phyloP scores from a whole-genome alignment of 2,329 filamentous ascomycete species.

The Parastagonospora avenae region DNA sequence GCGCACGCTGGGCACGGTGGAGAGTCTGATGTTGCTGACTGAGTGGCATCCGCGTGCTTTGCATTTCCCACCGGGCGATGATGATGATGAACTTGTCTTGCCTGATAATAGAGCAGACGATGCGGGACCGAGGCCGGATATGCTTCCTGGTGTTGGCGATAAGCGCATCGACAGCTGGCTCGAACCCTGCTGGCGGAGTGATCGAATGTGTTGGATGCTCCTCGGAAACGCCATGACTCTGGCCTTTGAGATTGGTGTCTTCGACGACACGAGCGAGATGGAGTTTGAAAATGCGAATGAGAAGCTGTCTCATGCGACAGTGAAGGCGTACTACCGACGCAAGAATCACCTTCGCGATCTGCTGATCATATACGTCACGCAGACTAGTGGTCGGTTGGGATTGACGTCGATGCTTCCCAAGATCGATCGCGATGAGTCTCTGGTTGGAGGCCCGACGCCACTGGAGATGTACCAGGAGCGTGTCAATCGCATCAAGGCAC shows the following conservation, averaged over 20 bases:
- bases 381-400: slow-evolving; percentile 89
- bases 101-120: slow-evolving; percentile 69
- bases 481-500: slow-evolving; percentile 41
- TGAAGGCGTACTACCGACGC: slow-evolving; percentile 76
- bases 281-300: slow-evolving; percentile 53
- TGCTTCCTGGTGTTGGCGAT: slow-evolving; percentile 70
- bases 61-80: slow-evolving; percentile 81
- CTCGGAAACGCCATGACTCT: slow-evolving; percentile 88
- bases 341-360: slow-evolving; percentile 83
- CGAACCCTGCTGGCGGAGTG: slow-evolving; percentile 88
- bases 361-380: slow-evolving; percentile 87
- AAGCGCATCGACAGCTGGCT: slow-evolving; percentile 93
- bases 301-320: slow-evolving; percentile 58
- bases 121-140: slow-evolving; percentile 43
- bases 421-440: slow-evolving; percentile 36
- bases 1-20: slow-evolving; percentile 88
- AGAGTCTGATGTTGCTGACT: slow-evolving; percentile 90
- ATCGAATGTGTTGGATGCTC: slow-evolving; percentile 98
- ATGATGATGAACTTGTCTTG: slow-evolving; percentile 66
- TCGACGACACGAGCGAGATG: slow-evolving; percentile 83
- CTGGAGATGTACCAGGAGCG: slow-evolving; percentile 44
- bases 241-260: slow-evolving; percentile 92
- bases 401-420: slow-evolving; percentile 90
- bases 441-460: slow-evolving; percentile 33
- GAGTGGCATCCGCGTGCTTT: slow-evolving; percentile 96